Conservation (phyloP, 768 basidiomycete genomes). For the Inosperma sp. region DNA sequence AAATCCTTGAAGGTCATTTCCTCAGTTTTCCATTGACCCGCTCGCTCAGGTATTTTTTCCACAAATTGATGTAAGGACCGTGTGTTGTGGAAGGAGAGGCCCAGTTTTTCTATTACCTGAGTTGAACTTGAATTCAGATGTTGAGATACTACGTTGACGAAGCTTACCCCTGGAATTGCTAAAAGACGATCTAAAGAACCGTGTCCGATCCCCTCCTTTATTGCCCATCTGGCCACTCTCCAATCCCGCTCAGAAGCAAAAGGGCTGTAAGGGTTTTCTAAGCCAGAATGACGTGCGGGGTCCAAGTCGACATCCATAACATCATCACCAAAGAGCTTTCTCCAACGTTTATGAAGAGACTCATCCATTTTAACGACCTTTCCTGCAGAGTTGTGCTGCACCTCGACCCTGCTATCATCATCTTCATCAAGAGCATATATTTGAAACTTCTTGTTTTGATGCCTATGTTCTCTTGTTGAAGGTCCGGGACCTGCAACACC, state of each 20-base stretch:
- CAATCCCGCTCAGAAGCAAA: conserved; percentile 25
- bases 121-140: not conserved
- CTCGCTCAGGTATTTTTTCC: conserved; percentile 21
- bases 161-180: conserved; percentile 22
- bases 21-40: conserved; percentile 19
- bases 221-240: conserved; percentile 24
- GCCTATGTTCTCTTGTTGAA: not conserved
- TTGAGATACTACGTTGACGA: not conserved
- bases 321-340: not conserved
- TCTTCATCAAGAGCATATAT: not conserved
- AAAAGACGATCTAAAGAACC: conserved; percentile 23
- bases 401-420: not conserved
- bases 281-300: not conserved
- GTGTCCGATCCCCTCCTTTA: conserved; percentile 22
- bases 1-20: conserved; percentile 19
- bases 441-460: not conserved
- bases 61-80: conserved; percentile 19
- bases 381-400: not conserved
- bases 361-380: not conserved
- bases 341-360: not conserved
- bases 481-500: not conserved
- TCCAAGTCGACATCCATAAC: conserved; percentile 9
- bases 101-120: conserved; percentile 22
- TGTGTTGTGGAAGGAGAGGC: too few species aligned
- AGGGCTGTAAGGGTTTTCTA: conserved; percentile 12